These are phyloP conservation scores for Taiozyma onychis DNA, from an alignment of 1,139 yeast genomes.

Conservation along the genomic window DNA sequence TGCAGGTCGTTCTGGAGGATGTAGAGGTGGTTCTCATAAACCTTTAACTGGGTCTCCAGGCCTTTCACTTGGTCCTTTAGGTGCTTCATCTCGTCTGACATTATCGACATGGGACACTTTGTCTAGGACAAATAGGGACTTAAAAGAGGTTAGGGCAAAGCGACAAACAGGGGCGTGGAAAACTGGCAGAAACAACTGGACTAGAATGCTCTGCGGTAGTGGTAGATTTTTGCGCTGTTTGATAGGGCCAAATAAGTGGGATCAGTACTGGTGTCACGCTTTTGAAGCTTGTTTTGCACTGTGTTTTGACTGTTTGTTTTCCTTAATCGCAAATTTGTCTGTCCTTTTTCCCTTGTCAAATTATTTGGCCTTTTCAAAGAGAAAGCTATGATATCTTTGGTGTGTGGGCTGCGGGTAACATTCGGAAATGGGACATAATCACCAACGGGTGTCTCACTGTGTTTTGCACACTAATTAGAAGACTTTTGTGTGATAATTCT, in stretches of 20 bases:
- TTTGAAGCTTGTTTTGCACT: neutral
- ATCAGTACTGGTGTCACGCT: neutral
- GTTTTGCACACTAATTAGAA: no score
- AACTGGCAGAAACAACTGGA: neutral
- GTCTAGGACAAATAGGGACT: neutral
- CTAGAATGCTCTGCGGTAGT: neutral
- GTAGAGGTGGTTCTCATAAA: constrained; percentile 20
- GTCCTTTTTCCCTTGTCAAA: neutral
- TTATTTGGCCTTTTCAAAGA: neutral
- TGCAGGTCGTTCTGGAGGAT: constrained; percentile 21
- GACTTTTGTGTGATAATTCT: no score
- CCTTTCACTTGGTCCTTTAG: constrained; percentile 20
- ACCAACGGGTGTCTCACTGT: neutral
- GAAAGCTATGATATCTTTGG: neutral
- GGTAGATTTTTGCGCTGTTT: neutral
- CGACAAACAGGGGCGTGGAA: neutral
- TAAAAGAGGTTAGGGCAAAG: neutral
- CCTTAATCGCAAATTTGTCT: neutral
- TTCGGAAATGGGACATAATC: neutral
- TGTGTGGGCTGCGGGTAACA: neutral
- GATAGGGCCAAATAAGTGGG: neutral
- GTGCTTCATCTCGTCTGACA: constrained; percentile 18
- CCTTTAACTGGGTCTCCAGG: constrained; percentile 20
- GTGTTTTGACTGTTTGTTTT: neutral
- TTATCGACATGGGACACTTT: constrained; percentile 3